A percentile compares a stretch with the other conserved stretches of the same genome.
phyloP scores from a whole-genome alignment of 257 asterid genomes.

The Striga asiatica region DNA sequence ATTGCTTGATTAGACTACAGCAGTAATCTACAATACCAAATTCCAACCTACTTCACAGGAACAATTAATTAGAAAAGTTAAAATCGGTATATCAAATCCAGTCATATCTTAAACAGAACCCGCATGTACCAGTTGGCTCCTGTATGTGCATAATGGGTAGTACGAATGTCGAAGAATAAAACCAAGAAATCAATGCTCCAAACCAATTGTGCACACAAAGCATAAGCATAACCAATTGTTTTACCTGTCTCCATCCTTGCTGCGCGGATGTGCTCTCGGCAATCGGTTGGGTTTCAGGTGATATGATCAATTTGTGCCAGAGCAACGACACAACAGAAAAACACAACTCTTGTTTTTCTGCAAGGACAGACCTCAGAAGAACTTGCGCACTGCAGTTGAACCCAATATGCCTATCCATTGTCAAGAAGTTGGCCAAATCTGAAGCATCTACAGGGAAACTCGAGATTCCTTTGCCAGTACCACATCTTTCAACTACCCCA shows the following conservation, averaged over 20 bases:
- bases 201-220: neutral
- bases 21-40: neutral
- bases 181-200: neutral
- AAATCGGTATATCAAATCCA: too few species aligned
- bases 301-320: conserved; percentile 93
- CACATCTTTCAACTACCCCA: conserved; percentile 28
- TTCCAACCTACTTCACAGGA: neutral
- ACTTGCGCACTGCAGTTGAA: conserved; percentile 71
- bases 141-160: neutral
- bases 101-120: neutral
- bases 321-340: conserved; percentile 93
- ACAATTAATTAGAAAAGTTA: neutral
- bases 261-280: conserved; percentile 97
- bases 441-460: conserved; percentile 76
- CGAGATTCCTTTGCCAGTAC: conserved; percentile 45
- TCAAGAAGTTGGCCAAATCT: conserved; percentile 86
- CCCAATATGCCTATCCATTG: conserved; percentile 86
- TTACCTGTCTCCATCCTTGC: conserved; percentile 99
- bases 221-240: neutral
- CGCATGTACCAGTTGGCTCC: neutral
- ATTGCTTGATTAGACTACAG: neutral
- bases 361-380: conserved; percentile 68
- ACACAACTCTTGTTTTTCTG: conserved; percentile 83
- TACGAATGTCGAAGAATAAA: too few species aligned
- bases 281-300: conserved; percentile 89